Evolutionary conservation across 2,329 filamentous ascomycete species (phyloP).

Genomic region (Lasiodiplodia hormozganensis): DNA sequence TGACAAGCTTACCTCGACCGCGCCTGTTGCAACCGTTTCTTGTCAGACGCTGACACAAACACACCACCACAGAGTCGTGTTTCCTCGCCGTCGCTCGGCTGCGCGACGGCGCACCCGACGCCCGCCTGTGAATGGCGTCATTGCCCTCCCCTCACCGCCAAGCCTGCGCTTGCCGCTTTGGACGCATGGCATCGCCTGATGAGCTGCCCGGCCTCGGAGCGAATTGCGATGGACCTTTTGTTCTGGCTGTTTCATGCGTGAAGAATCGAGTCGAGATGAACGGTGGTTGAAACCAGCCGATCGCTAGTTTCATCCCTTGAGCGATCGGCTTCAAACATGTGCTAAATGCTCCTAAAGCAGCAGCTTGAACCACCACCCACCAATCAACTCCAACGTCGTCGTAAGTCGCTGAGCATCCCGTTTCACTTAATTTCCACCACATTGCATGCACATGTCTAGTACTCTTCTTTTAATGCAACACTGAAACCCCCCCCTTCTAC

Average conservation of each 20-base stretch:
- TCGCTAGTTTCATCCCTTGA: background rate
- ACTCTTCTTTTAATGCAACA: too few species aligned
- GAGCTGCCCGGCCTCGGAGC: background rate
- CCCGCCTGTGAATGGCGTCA: background rate
- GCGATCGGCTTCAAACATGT: background rate
- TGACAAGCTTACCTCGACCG: background rate
- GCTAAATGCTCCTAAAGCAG: background rate
- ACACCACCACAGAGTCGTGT: too few species aligned
- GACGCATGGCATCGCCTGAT: background rate
- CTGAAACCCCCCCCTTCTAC: too few species aligned
- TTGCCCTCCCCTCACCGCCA: background rate
- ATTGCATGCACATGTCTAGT: too few species aligned
- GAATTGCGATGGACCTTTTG: background rate
- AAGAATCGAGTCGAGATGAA: background rate
- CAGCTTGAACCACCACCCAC: background rate
- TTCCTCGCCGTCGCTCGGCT: too few species aligned
- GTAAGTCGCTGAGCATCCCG: background rate
- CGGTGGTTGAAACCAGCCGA: background rate
- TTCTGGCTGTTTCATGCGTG: background rate
- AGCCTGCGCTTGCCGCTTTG: background rate
- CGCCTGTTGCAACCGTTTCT: background rate
- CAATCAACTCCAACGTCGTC: background rate
- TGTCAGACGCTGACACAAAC: background rate
- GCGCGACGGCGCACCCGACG: too few species aligned
- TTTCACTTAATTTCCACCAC: background rate